Evolutionary conservation across 331 rosid genomes (phyloP).

Genomic region (Saraca asoca): DNA sequence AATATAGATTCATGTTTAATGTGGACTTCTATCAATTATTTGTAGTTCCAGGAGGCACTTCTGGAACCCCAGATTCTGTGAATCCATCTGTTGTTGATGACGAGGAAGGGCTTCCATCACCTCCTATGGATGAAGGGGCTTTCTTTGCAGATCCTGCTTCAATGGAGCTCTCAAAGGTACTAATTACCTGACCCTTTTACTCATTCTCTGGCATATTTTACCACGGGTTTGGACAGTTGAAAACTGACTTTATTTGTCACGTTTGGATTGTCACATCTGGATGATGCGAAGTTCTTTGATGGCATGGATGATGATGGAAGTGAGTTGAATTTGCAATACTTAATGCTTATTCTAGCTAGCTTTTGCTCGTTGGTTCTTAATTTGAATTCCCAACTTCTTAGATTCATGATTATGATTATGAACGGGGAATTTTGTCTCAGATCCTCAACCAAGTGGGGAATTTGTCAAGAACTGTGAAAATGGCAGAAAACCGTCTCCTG

Average conservation of each 20-base stretch:
- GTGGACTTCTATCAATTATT: conserved; percentile 18
- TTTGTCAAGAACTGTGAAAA: conserved; percentile 47
- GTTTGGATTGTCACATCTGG: conserved; percentile 39
- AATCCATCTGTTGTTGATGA: conserved; percentile 65
- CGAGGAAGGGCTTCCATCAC: conserved; percentile 92
- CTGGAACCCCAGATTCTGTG: conserved; percentile 62
- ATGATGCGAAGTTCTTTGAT: conserved; percentile 74
- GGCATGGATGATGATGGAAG: conserved; percentile 98
- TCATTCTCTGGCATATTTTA: conserved; percentile 8
- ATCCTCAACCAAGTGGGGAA: conserved; percentile 62
- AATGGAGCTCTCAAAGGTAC: conserved; percentile 85
- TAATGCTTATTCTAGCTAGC: conserved; percentile 44
- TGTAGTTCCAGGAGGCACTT: conserved; percentile 51
- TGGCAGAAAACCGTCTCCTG: conserved; percentile 56
- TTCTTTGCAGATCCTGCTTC: conserved; percentile 59
- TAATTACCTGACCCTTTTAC: neutral
- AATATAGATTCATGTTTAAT: neutral
- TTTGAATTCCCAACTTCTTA: conserved; percentile 41
- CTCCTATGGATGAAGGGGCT: conserved; percentile 85
- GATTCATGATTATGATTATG: conserved; percentile 39
- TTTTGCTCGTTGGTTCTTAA: conserved; percentile 41
- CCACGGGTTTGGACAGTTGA: conserved; percentile 21
- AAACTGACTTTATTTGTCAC: conserved; percentile 50
- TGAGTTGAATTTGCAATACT: conserved; percentile 59
- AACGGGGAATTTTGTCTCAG: conserved; percentile 58